Percentiles rank a stretch among this genome's conserved stretches.
Evolutionary conservation across 2,329 filamentous ascomycete genomes (phyloP).

Genomic region (Dothistroma pini): DNA sequence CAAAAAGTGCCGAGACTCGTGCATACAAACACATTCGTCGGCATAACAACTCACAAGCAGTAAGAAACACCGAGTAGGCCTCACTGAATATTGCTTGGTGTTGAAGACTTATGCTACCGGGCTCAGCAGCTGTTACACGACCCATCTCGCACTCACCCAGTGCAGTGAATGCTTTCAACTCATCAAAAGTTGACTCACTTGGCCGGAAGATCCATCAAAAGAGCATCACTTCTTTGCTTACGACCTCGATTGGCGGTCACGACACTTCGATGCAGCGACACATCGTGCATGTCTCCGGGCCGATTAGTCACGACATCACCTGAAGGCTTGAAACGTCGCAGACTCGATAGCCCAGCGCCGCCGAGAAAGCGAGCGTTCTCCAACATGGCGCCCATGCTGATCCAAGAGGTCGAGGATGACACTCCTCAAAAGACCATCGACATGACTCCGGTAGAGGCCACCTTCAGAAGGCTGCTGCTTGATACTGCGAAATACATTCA

Average conservation of each 20-base stretch:
- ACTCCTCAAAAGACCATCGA: conserved; percentile 37
- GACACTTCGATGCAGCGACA: conserved; percentile 19
- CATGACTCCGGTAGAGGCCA: conserved; percentile 67
- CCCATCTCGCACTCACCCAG: not conserved
- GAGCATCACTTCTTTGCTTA: conserved; percentile 1
- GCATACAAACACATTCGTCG: not conserved
- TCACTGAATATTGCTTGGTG: not conserved
- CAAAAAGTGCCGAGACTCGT: not conserved
- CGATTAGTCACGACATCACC: conserved; percentile 26
- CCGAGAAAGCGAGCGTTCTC: conserved; percentile 10
- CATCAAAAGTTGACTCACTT: conserved; percentile 22
- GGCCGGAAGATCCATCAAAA: conserved; percentile 8
- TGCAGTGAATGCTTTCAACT: conserved; percentile 20
- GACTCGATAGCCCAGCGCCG: conserved; percentile 19
- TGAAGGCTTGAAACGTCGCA: conserved; percentile 30
- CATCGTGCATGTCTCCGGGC: conserved; percentile 33
- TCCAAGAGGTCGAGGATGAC: conserved; percentile 33
- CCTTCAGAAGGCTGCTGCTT: conserved; percentile 71
- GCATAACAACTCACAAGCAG: not conserved
- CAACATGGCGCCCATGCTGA: conserved; percentile 31
- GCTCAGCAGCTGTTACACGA: not conserved
- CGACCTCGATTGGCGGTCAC: not conserved
- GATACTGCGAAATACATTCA: conserved; percentile 74
- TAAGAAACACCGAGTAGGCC: not conserved
- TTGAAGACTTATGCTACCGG: not conserved